Base-by-base conservation (phyloP, 306 rosid genomes). In the Quercus variabilis region DNA sequence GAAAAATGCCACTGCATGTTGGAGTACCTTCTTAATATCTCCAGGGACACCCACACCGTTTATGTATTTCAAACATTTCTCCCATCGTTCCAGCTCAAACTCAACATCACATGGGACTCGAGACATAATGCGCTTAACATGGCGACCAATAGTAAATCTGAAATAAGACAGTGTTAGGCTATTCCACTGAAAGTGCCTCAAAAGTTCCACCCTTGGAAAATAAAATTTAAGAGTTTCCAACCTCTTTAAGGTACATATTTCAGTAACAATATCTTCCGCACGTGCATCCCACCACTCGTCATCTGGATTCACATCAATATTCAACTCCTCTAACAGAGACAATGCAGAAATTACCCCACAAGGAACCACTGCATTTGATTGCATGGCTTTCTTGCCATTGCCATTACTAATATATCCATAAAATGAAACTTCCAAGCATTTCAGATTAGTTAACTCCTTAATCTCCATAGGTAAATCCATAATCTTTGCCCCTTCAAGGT, bases 281-380 rank as follows among this genome's bases (percentile, higher is more conserved):
- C 2, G 3, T 30, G n/a, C 21, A 73, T 14, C 12, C 76, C 76
- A 78, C 11, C 13, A 26, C 57, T 35, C 25, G 26, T 78, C 13
- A 21, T 78, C 75, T 2, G 76, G 81, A 9, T 69, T 35, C 1
- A 78, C 81, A 78, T 78, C 69, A 55, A 78, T 23, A 43, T 28
- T 78, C 5, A 78, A 78, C 2, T 35, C 21, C 8, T 10, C 4
- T 82, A 21, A 41, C 23, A 1, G 11, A 6, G 8, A n/a, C 3
- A 78, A 41, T 5, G 38, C 54, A 1, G 67, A 72, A 31, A 79
- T 49, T 3, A 60, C 65, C 14, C 71, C 67, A n/a, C 8, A 0
- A 73, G 74, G 46, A 17, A 79, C 21, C 41, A 4, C 7, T 21
- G 8, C n/a, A 73, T 20, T 5, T 17, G 23, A 18, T 4, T 59